These are phyloP conservation scores for Monilinia fructicola DNA, from an alignment of 2,329 filamentous ascomycete genomes.

Conservation along the genomic window DNA sequence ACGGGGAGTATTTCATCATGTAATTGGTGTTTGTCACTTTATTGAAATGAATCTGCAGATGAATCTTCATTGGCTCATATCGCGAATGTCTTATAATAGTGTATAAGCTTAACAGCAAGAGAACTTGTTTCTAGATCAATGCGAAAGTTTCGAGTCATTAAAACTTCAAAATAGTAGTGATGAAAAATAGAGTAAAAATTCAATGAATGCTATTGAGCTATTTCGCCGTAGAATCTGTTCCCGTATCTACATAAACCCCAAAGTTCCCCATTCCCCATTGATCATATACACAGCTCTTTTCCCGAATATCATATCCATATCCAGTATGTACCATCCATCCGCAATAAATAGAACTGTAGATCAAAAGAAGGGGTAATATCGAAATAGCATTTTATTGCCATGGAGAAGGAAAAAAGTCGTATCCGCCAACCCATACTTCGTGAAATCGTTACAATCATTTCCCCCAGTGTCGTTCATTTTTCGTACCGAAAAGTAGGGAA, in stretches of 20 bases:
- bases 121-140: too few relatives aligned
- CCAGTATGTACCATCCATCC: constrained; percentile 9
- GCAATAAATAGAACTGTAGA: constrained; percentile 1
- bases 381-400: not conserved
- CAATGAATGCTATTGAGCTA: not conserved
- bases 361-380: not conserved
- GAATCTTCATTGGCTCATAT: too few relatives aligned
- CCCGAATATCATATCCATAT: constrained; percentile 14
- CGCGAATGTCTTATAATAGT: too few relatives aligned
- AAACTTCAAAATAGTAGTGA: too few relatives aligned
- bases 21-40: too few relatives aligned
- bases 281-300: constrained; percentile 9
- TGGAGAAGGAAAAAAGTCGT: not conserved
- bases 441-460: constrained; percentile 22
- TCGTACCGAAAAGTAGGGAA: constrained; percentile 2
- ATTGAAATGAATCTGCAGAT: too few relatives aligned
- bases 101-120: too few relatives aligned
- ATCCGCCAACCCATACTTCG: not conserved
- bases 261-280: not conserved
- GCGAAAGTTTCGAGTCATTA: too few relatives aligned
- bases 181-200: not conserved
- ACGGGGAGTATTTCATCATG: too few relatives aligned
- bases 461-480: constrained; percentile 11
- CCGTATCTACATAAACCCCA: constrained; percentile 2
- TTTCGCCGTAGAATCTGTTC: not conserved